These are phyloP conservation scores for Yarrowia alimentaria DNA, from an alignment of 805 yeast genomes.

Conservation along the genomic window DNA sequence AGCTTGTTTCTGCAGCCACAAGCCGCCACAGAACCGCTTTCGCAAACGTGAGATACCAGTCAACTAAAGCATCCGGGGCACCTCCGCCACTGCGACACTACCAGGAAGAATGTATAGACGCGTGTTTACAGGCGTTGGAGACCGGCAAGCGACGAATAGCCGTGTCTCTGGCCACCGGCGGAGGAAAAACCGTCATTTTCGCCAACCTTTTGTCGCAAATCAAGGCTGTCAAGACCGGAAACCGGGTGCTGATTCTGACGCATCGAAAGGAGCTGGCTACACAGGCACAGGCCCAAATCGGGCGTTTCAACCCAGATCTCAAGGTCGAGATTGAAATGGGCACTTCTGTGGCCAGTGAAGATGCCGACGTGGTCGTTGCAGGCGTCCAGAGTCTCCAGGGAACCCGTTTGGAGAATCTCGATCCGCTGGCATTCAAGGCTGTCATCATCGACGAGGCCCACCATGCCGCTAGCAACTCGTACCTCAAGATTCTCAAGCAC, in stretches of 20 bases:
- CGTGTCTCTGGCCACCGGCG: conserved; percentile 88
- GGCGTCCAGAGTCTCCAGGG: conserved; percentile 67
- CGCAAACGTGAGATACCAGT: no score
- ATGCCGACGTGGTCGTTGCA: conserved; percentile 68
- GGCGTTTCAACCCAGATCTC: conserved; percentile 49
- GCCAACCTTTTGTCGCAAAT: conserved; percentile 38
- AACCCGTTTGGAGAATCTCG: conserved; percentile 51
- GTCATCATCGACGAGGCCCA: conserved; percentile 90
- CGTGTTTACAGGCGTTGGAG: conserved; percentile 51
- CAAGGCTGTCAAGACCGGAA: conserved; percentile 38
- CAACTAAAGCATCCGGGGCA: no score
- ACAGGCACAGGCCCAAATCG: conserved; percentile 61
- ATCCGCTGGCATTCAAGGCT: conserved; percentile 62
- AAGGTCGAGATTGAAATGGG: conserved; percentile 72
- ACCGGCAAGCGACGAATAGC: conserved; percentile 60
- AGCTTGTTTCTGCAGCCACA: no score
- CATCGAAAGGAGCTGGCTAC: conserved; percentile 75
- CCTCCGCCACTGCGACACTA: conserved; percentile 58
- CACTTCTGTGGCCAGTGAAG: conserved; percentile 42
- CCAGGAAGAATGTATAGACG: conserved; percentile 66
- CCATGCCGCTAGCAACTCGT: conserved; percentile 76
- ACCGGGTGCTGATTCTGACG: conserved; percentile 59
- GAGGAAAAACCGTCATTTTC: conserved; percentile 71
- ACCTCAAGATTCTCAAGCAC: conserved; percentile 55
- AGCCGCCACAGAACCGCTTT: no score